Conservation (phyloP, 2,329 filamentous ascomycete species). For the Verticillium albo-atrum region DNA sequence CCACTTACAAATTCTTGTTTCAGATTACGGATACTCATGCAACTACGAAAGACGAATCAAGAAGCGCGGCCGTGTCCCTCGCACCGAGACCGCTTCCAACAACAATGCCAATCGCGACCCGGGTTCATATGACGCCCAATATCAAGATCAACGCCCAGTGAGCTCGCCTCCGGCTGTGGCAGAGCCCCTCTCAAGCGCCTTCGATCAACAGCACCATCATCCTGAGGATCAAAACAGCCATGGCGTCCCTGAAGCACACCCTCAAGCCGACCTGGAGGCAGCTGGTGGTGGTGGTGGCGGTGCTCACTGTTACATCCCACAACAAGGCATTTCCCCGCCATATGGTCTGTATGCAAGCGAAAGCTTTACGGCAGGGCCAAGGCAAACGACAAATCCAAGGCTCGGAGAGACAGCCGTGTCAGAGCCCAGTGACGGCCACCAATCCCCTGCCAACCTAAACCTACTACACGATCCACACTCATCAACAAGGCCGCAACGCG, state of each 20-base stretch:
- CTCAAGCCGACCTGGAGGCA: neutral
- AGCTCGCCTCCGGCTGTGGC: neutral
- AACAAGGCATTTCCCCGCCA: neutral
- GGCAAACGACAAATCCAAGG: neutral
- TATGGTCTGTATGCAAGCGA: neutral
- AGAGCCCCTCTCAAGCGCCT: neutral
- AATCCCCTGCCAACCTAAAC: neutral
- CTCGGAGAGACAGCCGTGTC: neutral
- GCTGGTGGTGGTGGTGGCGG: neutral
- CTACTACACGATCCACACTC: neutral
- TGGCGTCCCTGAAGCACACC: neutral
- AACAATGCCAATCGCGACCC: neutral
- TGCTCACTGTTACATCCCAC: neutral
- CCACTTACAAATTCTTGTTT: neutral
- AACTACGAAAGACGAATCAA: conserved; percentile 30
- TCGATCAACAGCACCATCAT: neutral
- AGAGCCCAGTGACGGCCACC: conserved; percentile 2
- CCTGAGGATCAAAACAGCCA: neutral
- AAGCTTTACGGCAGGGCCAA: neutral
- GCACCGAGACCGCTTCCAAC: conserved; percentile 1
- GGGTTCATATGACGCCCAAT: neutral
- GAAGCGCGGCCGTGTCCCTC: conserved; percentile 28
- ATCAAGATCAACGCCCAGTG: neutral
- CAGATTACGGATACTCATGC: conserved; percentile 33
- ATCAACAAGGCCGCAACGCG: neutral